Conservation (phyloP, 2,329 filamentous ascomycete species). For the Tolypocladium pustulatum region DNA sequence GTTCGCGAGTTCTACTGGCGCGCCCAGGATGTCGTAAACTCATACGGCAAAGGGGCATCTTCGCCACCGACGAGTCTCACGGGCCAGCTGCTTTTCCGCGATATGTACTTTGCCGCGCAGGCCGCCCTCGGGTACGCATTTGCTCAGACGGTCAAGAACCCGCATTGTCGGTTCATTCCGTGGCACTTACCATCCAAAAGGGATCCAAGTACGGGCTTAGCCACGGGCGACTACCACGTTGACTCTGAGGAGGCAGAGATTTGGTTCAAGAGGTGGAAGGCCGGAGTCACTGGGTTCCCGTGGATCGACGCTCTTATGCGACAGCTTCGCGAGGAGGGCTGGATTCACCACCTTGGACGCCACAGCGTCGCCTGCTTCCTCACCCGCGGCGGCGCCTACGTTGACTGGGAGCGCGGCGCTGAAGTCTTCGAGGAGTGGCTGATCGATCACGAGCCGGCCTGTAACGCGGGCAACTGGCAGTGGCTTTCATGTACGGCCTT, state of each 20-base stretch:
- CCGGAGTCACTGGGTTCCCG: conserved; percentile 62
- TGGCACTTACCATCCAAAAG: conserved; percentile 63
- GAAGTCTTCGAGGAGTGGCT: conserved; percentile 71
- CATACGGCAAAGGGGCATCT: conserved; percentile 45
- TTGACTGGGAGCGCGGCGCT: conserved; percentile 69
- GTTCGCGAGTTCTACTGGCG: conserved; percentile 64
- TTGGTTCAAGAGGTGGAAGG: conserved; percentile 60
- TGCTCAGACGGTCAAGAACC: conserved; percentile 54
- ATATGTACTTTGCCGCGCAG: conserved; percentile 78
- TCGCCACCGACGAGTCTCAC: conserved; percentile 57
- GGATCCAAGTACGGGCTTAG: conserved; percentile 28
- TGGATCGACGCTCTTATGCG: conserved; percentile 77
- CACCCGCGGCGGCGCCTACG: conserved; percentile 68
- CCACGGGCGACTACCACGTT: conserved; percentile 52
- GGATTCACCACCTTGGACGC: conserved; percentile 70
- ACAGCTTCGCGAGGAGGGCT: conserved; percentile 59
- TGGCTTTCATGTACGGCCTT: conserved; percentile 71
- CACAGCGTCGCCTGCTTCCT: conserved; percentile 74
- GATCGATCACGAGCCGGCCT: conserved; percentile 64
- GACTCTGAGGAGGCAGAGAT: conserved; percentile 51
- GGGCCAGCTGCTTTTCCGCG: conserved; percentile 65
- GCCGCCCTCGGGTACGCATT: conserved; percentile 55
- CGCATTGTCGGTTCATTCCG: conserved; percentile 61
- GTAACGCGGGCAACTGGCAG: conserved; percentile 69
- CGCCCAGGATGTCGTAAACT: conserved; percentile 49